These are phyloP conservation scores for Yamadazyma scolyti DNA, from an alignment of 805 yeast species.

Conservation along the genomic window DNA sequence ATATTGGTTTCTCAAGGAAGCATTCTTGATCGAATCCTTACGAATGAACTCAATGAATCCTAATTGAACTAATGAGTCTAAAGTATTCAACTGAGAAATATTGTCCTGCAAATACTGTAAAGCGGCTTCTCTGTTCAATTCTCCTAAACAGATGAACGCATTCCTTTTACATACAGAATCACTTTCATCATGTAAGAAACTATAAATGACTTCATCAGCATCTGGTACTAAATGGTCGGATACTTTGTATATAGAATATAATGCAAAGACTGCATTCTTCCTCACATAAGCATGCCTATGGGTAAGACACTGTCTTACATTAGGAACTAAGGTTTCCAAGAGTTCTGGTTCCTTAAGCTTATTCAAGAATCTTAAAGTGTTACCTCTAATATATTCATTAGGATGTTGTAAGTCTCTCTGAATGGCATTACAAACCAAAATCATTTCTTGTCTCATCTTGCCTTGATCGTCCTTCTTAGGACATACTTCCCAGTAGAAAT, in stretches of 20 bases:
- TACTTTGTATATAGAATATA: slow-evolving; percentile 74
- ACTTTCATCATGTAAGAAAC: slow-evolving; percentile 74
- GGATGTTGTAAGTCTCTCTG: slow-evolving; percentile 98
- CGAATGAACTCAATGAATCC: slow-evolving; percentile 90
- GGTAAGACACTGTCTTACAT: slow-evolving; percentile 84
- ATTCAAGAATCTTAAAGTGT: slow-evolving; percentile 85
- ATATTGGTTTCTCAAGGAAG: slow-evolving; percentile 68
- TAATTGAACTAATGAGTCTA: slow-evolving; percentile 83
- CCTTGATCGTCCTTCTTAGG: slow-evolving; percentile 87
- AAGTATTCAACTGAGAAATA: slow-evolving; percentile 51
- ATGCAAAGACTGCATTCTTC: slow-evolving; percentile 92
- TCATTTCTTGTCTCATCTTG: slow-evolving; percentile 96
- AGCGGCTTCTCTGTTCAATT: slow-evolving; percentile 80
- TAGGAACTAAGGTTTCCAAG: slow-evolving; percentile 91
- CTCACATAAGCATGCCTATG: slow-evolving; percentile 98
- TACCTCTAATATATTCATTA: slow-evolving; percentile 94
- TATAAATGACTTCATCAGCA: slow-evolving; percentile 79
- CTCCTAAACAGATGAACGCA: slow-evolving; percentile 85
- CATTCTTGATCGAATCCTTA: slow-evolving; percentile 64
- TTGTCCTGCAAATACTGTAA: slow-evolving; percentile 75
- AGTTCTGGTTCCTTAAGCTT: slow-evolving; percentile 91
- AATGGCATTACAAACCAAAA: slow-evolving; percentile 95
- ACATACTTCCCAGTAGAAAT: slow-evolving; percentile 97
- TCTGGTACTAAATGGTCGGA: slow-evolving; percentile 90
- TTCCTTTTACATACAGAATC: slow-evolving; percentile 95